phyloP scores from a whole-genome alignment of 768 basidiomycete genomes.

The Rhodotorula taiwanensis region DNA sequence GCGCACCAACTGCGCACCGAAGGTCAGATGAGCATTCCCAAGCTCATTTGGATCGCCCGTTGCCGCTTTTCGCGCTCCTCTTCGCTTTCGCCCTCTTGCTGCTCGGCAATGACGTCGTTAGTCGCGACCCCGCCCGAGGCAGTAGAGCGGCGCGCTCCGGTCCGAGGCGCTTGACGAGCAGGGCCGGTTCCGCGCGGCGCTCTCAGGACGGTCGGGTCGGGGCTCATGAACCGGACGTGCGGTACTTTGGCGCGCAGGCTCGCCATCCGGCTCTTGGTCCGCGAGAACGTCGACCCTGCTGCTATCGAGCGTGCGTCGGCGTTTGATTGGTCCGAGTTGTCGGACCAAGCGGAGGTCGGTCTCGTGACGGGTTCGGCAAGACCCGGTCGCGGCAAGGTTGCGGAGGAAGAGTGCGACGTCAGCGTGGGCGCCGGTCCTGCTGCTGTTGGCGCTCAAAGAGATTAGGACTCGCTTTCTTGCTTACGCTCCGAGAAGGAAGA shows the following conservation, averaged over 20 bases:
- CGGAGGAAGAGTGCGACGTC: not conserved
- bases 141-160: not conserved
- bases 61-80: constrained; percentile 1
- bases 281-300: not conserved
- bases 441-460: not conserved
- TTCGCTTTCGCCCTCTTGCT: not conserved
- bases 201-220: no score
- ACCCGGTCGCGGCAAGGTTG: not conserved
- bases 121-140: not conserved
- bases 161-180: not conserved
- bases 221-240: constrained; percentile 24
- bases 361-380: not conserved
- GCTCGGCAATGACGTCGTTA: not conserved
- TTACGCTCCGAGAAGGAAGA: not conserved
- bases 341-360: not conserved
- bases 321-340: not conserved
- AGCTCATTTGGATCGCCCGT: constrained; percentile 6
- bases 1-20: not conserved
- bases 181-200: not conserved
- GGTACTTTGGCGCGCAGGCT: constrained; percentile 12
- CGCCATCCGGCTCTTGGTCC: not conserved
- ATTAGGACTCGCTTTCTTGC: not conserved
- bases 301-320: not conserved
- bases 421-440: no score
- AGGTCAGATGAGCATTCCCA: constrained; percentile 13